These are phyloP conservation scores for Calycina herbarum DNA, from an alignment of 2,329 filamentous ascomycete species.

Conservation along the genomic window DNA sequence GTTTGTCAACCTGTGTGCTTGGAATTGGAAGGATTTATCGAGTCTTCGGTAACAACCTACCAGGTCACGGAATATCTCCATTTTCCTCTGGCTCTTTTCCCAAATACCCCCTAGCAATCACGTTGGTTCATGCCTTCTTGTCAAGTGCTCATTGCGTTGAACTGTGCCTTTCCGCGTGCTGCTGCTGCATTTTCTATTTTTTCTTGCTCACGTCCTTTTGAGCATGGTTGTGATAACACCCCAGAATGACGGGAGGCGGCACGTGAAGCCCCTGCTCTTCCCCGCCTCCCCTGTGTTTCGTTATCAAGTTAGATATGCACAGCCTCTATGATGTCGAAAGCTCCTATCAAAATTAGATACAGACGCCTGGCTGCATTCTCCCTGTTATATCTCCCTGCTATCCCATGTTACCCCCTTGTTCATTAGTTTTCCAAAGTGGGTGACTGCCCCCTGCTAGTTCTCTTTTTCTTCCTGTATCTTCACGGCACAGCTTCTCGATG, in stretches of 20 bases:
- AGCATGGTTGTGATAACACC: neutral
- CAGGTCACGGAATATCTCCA: neutral
- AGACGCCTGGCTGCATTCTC: neutral
- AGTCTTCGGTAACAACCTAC: neutral
- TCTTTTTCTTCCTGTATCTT: conserved; percentile 12
- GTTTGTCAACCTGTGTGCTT: neutral
- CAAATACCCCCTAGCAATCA: neutral
- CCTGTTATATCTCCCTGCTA: neutral
- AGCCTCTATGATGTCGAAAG: neutral
- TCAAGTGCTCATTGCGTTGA: neutral
- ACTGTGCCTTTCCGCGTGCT: neutral
- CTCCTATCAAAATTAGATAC: neutral
- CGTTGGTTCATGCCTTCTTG: conserved; percentile 1
- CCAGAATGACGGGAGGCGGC: neutral
- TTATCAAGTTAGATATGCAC: conserved; percentile 9
- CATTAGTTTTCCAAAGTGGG: conserved; percentile 12
- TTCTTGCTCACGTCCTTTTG: neutral
- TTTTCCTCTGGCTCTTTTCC: neutral
- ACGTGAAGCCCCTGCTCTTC: conserved; percentile 10
- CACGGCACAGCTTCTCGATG: conserved; percentile 16
- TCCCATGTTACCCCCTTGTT: conserved; percentile 14
- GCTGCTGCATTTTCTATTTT: neutral
- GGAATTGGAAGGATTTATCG: neutral
- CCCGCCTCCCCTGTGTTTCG: neutral
- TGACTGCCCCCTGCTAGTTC: conserved; percentile 8